Base-by-base conservation (phyloP, 2,329 filamentous ascomycete species). In the Leptographium lundbergii region DNA sequence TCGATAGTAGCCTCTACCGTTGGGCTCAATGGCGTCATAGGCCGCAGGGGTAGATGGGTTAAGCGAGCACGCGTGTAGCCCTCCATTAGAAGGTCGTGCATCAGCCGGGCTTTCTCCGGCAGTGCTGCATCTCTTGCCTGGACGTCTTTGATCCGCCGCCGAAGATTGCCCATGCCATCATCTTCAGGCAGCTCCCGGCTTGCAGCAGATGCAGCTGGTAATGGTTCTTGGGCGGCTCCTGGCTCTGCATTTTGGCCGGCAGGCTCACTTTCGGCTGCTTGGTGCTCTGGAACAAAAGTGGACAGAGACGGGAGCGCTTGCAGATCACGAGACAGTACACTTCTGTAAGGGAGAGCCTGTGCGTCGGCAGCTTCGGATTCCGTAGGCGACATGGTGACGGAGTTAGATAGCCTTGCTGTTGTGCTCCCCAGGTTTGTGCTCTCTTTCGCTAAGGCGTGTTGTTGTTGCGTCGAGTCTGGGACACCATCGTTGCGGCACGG, bases 81-180 rank as follows among this genome's bases (percentile, higher is more conserved):
- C 68, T 89, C 86, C 57, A 84, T 84, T 69, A 92, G 77, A 59
- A 88, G 70, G 52, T 79, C 76, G 69, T 92, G 89, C 71, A 92
- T 84, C 66, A 86, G 73, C 61, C 77, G 80, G 27, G 88, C 88
- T 71, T 91, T 91, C 60, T 89, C 84, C 7, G 76, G 69, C 51
- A 78, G 75, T 4, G 79, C 70, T 54, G 85, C 75, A 27, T 82
- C 75, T 64, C 78, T 77, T 29, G 79, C 75, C 68, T 89, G 86
- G 62, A 92, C 86, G 25, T 75, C 75, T 61, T 87, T 78, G 63
- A 94, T 90, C 62, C 81, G 82, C 63, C 74, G 77, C 65, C 89
- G 78, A 65, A 92, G 70, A 58, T 74, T 71, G 22, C 80, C 76
- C 85, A 89, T 91, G 52, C 89, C 89, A 75, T 94, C 89, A 67